Conservation (phyloP, 2,329 filamentous ascomycete genomes). For the Sporothrix schenckii region DNA sequence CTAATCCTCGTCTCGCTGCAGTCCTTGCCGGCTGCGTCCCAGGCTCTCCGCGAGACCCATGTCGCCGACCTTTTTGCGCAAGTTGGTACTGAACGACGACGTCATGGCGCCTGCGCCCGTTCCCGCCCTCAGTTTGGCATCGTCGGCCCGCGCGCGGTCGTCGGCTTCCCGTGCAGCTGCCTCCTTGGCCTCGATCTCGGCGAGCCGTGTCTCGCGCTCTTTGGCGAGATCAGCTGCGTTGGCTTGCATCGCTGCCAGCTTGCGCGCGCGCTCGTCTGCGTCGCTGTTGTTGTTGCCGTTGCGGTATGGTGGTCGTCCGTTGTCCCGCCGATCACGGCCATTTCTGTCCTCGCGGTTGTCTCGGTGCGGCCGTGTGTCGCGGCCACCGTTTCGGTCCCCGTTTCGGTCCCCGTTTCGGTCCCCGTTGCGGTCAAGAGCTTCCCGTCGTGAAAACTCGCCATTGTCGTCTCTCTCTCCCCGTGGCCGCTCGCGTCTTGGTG, state of each 20-base stretch:
- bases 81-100: constrained; percentile 61
- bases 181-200: constrained; percentile 67
- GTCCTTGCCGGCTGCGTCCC: constrained; percentile 52
- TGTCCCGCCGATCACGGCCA: constrained; percentile 16
- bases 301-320: constrained; percentile 2
- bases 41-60: constrained; percentile 57
- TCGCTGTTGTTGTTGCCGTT: constrained; percentile 42
- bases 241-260: constrained; percentile 72
- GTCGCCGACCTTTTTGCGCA: constrained; percentile 62
- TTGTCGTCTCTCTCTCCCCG: constrained; percentile 4
- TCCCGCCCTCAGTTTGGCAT: constrained; percentile 37
- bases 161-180: constrained; percentile 67
- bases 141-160: constrained; percentile 61
- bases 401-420: constrained; percentile 15
- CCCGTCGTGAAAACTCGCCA: background rate
- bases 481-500: constrained; percentile 39
- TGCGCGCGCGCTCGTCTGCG: constrained; percentile 60
- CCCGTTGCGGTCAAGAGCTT: background rate
- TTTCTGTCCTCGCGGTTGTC: constrained; percentile 27
- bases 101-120: constrained; percentile 23
- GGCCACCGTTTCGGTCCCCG: constrained; percentile 21
- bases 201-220: constrained; percentile 69
- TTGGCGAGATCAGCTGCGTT: constrained; percentile 69
- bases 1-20: constrained; percentile 52
- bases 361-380: constrained; percentile 1